Percentiles rank a stretch among this genome's conserved stretches.
These are phyloP conservation scores for Acorus gramineus DNA, from an alignment of 106 monocot genomes.

Conservation along the genomic window DNA sequence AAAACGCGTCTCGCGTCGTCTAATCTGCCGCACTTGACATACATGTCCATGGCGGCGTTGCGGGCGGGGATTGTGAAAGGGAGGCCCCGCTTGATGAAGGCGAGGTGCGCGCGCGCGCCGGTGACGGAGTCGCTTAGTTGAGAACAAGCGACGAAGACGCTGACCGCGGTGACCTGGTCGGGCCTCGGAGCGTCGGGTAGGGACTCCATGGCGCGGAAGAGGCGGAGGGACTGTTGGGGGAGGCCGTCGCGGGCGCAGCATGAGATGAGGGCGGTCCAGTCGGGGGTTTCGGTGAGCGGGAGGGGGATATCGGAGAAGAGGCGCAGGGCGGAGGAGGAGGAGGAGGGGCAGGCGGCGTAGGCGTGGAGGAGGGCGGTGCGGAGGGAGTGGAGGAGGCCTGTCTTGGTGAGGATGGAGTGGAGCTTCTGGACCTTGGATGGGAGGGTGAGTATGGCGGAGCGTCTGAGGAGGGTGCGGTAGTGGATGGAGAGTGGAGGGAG, in stretches of 20 bases:
- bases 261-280: slow-evolving; percentile 38
- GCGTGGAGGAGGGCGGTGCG: slow-evolving; percentile 29
- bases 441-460: slow-evolving; percentile 14
- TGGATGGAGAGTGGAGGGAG: slow-evolving; percentile 2
- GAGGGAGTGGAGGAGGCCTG: slow-evolving; percentile 18
- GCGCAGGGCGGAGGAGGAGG: slow-evolving; percentile 4
- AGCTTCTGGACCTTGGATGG: slow-evolving; percentile 14
- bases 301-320: slow-evolving; percentile 21
- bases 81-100: slow-evolving; percentile 34
- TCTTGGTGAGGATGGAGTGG: slow-evolving; percentile 26
- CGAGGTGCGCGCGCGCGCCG: slow-evolving; percentile 27
- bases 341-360: slow-evolving; percentile 19
- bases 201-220: slow-evolving; percentile 42
- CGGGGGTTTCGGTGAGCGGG: slow-evolving; percentile 11
- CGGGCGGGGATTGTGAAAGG: slow-evolving; percentile 11
- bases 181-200: slow-evolving; percentile 6
- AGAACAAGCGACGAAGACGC: slow-evolving; percentile 31
- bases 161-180: slow-evolving; percentile 36
- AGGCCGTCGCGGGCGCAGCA: slow-evolving; percentile 14
- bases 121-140: slow-evolving; percentile 19
- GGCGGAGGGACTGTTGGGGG: slow-evolving; percentile 13
- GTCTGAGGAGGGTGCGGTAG: slow-evolving; percentile 30
- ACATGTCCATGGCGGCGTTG: slow-evolving; percentile 45
- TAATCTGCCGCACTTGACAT: slow-evolving; percentile 38
- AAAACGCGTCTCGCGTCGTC: slow-evolving; percentile 37